phyloP scores from a whole-genome alignment of 1,284 basidiomycete species.

The Boletus sp. region DNA sequence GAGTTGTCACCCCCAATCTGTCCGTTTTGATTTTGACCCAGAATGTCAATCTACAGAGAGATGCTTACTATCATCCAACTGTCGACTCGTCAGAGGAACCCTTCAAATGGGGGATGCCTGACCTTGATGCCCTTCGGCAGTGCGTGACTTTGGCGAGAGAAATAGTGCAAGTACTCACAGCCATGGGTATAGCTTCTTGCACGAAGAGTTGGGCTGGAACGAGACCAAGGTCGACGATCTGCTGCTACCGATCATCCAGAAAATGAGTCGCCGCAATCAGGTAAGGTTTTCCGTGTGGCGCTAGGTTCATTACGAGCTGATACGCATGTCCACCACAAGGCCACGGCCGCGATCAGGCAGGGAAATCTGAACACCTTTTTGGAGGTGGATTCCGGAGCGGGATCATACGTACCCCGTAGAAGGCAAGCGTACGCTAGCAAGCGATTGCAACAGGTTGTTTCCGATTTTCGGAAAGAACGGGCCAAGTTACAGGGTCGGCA shows the following conservation, averaged over 20 bases:
- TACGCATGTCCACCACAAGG: slow-evolving; percentile 35
- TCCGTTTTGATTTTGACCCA: not conserved
- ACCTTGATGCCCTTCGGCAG: slow-evolving; percentile 86
- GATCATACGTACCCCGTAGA: slow-evolving; percentile 72
- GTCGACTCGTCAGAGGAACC: slow-evolving; percentile 91
- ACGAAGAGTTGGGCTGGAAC: slow-evolving; percentile 84
- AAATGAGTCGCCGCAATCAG: slow-evolving; percentile 76
- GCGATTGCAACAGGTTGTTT: slow-evolving; percentile 85
- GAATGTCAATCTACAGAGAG: slow-evolving; percentile 49
- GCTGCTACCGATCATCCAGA: slow-evolving; percentile 90
- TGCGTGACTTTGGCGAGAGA: slow-evolving; percentile 39
- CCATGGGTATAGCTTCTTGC: slow-evolving; percentile 63
- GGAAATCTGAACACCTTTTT: slow-evolving; percentile 64
- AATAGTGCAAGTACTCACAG: slow-evolving; percentile 1
- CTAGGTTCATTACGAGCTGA: not conserved
- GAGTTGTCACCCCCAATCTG: slow-evolving; percentile 29
- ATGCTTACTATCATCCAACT: slow-evolving; percentile 89
- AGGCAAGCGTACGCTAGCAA: slow-evolving; percentile 81
- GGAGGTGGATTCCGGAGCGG: slow-evolving; percentile 56
- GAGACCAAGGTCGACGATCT: slow-evolving; percentile 88
- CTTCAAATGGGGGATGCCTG: slow-evolving; percentile 96
- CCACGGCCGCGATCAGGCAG: slow-evolving; percentile 68
- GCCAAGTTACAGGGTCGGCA: slow-evolving; percentile 18
- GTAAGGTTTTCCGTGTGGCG: slow-evolving; percentile 34
- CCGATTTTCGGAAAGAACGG: slow-evolving; percentile 67